Conservation (phyloP, 1,284 basidiomycete genomes). For the Termitomyces sp. region DNA sequence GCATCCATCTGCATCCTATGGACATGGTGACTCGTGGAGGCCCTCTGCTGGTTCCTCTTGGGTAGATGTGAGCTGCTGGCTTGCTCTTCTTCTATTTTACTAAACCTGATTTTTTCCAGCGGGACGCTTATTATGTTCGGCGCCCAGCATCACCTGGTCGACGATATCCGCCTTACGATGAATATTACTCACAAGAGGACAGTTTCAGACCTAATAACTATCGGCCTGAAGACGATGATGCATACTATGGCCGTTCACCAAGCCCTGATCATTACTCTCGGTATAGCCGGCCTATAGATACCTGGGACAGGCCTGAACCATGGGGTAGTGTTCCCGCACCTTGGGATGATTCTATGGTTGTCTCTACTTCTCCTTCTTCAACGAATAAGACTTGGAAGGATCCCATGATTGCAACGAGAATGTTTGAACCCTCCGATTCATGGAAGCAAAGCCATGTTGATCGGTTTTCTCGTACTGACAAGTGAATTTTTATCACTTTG, state of each 20-base stretch:
- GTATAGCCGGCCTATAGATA: slow-evolving; percentile 26
- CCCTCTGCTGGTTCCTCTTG: slow-evolving; percentile 25
- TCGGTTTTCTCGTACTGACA: slow-evolving; percentile 26
- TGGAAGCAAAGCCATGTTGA: slow-evolving; percentile 60
- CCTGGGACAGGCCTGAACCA: slow-evolving; percentile 36
- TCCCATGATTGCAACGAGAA: slow-evolving; percentile 32
- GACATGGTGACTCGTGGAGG: slow-evolving; percentile 28
- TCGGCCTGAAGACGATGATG: slow-evolving; percentile 33
- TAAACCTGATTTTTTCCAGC: slow-evolving; percentile 21
- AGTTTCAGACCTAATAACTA: slow-evolving; percentile 36
- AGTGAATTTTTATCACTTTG: slow-evolving; percentile 23
- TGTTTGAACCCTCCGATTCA: slow-evolving; percentile 54
- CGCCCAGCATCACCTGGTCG: slow-evolving; percentile 46
- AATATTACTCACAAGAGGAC: slow-evolving; percentile 41
- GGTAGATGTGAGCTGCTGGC: slow-evolving; percentile 34
- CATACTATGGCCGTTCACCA: slow-evolving; percentile 43
- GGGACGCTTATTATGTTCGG: slow-evolving; percentile 28
- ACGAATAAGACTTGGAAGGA: slow-evolving; percentile 28
- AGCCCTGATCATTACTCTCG: slow-evolving; percentile 46
- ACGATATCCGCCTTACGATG: slow-evolving; percentile 42
- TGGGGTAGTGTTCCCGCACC: slow-evolving; percentile 25
- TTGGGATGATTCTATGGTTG: slow-evolving; percentile 29
- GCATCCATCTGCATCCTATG: slow-evolving; percentile 26
- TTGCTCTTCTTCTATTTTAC: slow-evolving; percentile 5
- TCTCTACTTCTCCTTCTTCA: slow-evolving; percentile 27